phyloP scores from a whole-genome alignment of 352 stramenopile genomes.

The Globisporangium echinulatum region DNA sequence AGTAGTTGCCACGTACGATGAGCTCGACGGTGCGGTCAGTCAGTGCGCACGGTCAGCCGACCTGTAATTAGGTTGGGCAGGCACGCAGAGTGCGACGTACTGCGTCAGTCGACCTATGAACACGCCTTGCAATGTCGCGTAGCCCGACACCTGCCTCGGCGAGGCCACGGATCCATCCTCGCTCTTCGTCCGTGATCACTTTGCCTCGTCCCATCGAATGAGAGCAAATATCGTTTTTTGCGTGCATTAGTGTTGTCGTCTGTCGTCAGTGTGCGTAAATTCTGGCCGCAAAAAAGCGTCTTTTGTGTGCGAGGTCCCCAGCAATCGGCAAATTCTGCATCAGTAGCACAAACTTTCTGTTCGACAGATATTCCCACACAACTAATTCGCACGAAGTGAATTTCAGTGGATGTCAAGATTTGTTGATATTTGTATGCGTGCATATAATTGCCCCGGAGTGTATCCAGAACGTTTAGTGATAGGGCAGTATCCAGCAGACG shows the following conservation, averaged over 20 bases:
- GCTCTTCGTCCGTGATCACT: background rate
- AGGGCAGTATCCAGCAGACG: no score
- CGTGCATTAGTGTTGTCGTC: background rate
- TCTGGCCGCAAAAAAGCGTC: background rate
- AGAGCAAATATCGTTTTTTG: background rate
- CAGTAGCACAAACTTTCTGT: background rate
- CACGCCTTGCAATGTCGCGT: background rate
- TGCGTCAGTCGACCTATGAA: no score
- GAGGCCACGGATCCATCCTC: background rate
- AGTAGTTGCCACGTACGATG: no score
- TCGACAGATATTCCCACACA: background rate
- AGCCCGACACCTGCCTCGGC: background rate
- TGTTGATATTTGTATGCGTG: background rate
- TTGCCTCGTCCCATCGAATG: background rate
- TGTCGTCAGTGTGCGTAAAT: background rate
- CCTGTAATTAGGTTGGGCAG: no score
- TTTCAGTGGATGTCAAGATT: background rate
- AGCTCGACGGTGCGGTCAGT: no score
- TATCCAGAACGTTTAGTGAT: no score
- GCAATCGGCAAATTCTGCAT: background rate
- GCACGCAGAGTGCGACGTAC: no score
- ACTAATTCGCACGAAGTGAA: background rate
- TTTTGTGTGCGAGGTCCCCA: background rate
- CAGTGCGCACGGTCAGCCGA: no score
- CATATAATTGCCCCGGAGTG: background rate